Base-by-base conservation (phyloP, 192 early-diverging fungal species). In the Mortierella alpina region DNA sequence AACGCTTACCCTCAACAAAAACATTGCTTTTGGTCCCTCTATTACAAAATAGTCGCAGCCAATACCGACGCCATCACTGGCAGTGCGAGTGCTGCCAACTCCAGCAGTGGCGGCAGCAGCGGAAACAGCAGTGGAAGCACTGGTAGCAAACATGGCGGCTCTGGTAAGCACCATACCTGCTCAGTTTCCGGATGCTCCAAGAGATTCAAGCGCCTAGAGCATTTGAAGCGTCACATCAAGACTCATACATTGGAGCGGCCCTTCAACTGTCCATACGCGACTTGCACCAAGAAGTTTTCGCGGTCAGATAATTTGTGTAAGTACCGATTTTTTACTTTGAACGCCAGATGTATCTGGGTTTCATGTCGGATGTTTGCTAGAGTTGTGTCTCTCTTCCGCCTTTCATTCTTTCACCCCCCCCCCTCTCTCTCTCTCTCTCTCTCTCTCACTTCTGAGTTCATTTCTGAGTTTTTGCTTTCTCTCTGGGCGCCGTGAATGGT, bases 241-340 rank as follows among this genome's bases (percentile, higher is more conserved):
- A 90, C 88, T 18, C 88, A 90, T 64, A 90, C 88, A 1, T 68
- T 87, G 60, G 89, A 90, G 68, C 74, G 87, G 47, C 89, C 89
- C 41, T 90, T 88, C 74, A 73, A 76, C n/a, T 90, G 89, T 59
- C 63, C 76, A 4, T 79, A 49, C 47, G 18, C 53, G 17, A 62
- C 84, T 3, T 90, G 89, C 48, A 84, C 84, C 14, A 90, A 90
- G 64, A 68, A 78, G 20, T 90, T 90, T 57, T 90, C 89, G 18
- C 82, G 89, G 15, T 86, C 86, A 0, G 89, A 90, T 52, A 90
- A 90, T 52, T 65, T 90, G 13, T 70, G 76, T 79, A 79, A 72
- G 68, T 66, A 15, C 3, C 7, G n/a, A 39, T 41, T 7, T 7
- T 12, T 8, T 18, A n/a, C 7, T n/a, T 15, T 13, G 15, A 1